Evolutionary conservation across 2,329 filamentous ascomycete species (phyloP), one percentile per base, ranked within the genome.

Genomic region (Apiospora kogelbergensis): DNA sequence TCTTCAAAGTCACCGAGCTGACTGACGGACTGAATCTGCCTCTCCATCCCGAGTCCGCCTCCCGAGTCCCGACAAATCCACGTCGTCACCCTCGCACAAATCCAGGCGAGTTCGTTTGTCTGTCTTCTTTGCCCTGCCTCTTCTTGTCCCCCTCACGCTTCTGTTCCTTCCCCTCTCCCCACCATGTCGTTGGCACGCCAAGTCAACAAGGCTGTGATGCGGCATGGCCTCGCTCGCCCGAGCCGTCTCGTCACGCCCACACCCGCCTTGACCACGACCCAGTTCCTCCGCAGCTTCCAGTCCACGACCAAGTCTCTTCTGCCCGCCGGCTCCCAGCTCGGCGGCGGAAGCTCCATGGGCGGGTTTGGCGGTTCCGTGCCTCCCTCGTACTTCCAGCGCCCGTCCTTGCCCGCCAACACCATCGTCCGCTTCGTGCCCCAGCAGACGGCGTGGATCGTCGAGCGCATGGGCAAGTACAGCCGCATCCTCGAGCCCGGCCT

Each of bases 361-460:
- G 71, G 74, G 33, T 78, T 77, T 66, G 41, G 63, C 13, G 78
- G 81, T 17, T 77, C 79, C 68, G 76, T 84, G 4, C 88, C 91
- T 44, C 87, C 91, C 9, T 90, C 92, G n/a, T 97, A 97, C 82
- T 97, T 97, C 81, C 91, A 92, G 78, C 88, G 88, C 72, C 84
- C 86, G 15, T 85, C 87, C 26, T 86, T 98, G 67, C 96, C 96
- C 37, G 93, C 95, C 74, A 99, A 99, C 83, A 99, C 96, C 4
- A 86, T 99, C 72, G 86, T 99, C 76, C 93, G 95, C 70, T 99
- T 98, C 82, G 96, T 99, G 53, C 96, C 96, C n/a, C 96, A 99
- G 83, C 96, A 99, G 85, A 98, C 95, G 75, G 96, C 96, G 80
- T 99, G 96, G 96, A 95, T 99, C 70, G 96, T 99, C 69, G 96